Conservation (phyloP, 176 grass and related monocot genomes). For the maize (Zea mays) region Zm-B73-REFERENCE-NAM-5.0 NC_050096.1:188024001-188024500, state of each 20-base stretch:
- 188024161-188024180: constrained; percentile 3
- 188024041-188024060: constrained; percentile 99
- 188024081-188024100: constrained; percentile 89
- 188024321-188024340: neutral
- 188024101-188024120: constrained; percentile 15
- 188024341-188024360: neutral
- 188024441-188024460: constrained; percentile 12
- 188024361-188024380: neutral
- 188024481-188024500: neutral
- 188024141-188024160: neutral
- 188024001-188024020: constrained; percentile 31
- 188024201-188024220: constrained; percentile 4
- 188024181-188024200: neutral
- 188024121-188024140: neutral
- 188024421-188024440: neutral
- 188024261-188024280: neutral
- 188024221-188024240: neutral
- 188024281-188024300: neutral
- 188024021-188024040: constrained; percentile 83
- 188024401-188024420: neutral
- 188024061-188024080: constrained; percentile 93
- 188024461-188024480: neutral
- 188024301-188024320: neutral
- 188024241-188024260: neutral
- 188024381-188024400: neutral